Conservation (phyloP, 495 filamentous ascomycete species). For the Podospora pseudoanserina region DNA sequence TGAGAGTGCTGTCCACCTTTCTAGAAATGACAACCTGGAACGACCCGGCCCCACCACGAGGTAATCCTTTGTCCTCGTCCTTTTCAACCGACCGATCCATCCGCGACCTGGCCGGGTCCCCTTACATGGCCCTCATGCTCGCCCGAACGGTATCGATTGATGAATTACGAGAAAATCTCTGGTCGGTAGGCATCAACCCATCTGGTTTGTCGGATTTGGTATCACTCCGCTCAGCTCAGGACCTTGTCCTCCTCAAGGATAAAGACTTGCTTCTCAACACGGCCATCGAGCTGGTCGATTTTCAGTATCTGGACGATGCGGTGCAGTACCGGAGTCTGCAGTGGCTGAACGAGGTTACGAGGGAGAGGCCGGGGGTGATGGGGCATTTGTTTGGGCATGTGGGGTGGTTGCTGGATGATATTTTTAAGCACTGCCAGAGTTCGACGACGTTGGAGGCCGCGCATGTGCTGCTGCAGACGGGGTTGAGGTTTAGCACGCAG, state of each 20-base stretch:
- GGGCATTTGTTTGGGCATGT: slow-evolving; percentile 51
- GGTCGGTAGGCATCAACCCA: slow-evolving; percentile 47
- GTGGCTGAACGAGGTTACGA: slow-evolving; percentile 50
- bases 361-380: slow-evolving; percentile 45
- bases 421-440: slow-evolving; percentile 53
- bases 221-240: slow-evolving; percentile 33
- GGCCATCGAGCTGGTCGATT: slow-evolving; percentile 55
- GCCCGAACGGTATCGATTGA: slow-evolving; percentile 44
- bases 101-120: slow-evolving; percentile 39
- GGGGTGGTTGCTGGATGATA: slow-evolving; percentile 49
- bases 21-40: slow-evolving; percentile 53
- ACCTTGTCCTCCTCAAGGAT: slow-evolving; percentile 46
- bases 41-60: neutral
- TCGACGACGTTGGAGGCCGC: slow-evolving; percentile 48
- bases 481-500: slow-evolving; percentile 38
- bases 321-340: slow-evolving; percentile 50
- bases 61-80: slow-evolving; percentile 8
- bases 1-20: slow-evolving; percentile 56
- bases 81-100: slow-evolving; percentile 18
- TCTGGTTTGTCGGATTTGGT: slow-evolving; percentile 27
- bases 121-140: slow-evolving; percentile 51
- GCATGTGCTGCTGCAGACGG: slow-evolving; percentile 47
- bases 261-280: slow-evolving; percentile 55
- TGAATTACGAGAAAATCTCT: slow-evolving; percentile 50
- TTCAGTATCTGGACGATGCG: slow-evolving; percentile 52